Evolutionary conservation across 192 early-diverging fungal species (phyloP).

Genomic region (Linnemannia hyalina): DNA sequence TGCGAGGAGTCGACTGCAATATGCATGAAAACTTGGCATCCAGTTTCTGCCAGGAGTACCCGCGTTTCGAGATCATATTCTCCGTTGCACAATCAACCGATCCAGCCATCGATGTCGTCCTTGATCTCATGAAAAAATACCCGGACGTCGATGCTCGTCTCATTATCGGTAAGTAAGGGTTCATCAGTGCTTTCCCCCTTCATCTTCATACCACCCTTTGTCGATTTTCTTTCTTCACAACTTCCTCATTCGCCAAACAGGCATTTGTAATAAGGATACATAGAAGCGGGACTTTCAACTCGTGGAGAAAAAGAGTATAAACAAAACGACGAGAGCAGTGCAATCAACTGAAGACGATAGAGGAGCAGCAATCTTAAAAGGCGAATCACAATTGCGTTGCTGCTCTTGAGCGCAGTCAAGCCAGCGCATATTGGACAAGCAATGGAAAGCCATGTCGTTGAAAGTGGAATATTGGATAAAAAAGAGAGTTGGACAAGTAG

Average conservation of each 20-base stretch:
- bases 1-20: conserved; percentile 93
- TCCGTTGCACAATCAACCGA: conserved; percentile 85
- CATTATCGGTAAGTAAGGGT: conserved; percentile 74
- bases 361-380: conserved; percentile 11
- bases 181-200: background rate
- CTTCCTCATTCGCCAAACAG: background rate
- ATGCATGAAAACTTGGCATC: conserved; percentile 86
- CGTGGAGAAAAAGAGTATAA: background rate
- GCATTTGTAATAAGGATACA: background rate
- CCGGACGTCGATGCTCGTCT: conserved; percentile 81
- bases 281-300: background rate
- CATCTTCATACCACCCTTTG: background rate
- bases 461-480: conserved; percentile 9
- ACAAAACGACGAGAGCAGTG: background rate
- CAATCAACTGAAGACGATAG: conserved; percentile 2
- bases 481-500: background rate
- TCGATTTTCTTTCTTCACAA: background rate
- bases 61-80: conserved; percentile 89
- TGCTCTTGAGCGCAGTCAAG: conserved; percentile 1
- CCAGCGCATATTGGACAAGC: background rate
- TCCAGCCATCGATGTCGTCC: conserved; percentile 83
- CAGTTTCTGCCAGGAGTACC: conserved; percentile 89
- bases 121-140: conserved; percentile 75
- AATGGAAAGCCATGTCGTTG: background rate
- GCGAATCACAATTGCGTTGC: background rate